phyloP scores from a whole-genome alignment of 345 rosid genomes.

The Excoecaria cochinchinensis region DNA sequence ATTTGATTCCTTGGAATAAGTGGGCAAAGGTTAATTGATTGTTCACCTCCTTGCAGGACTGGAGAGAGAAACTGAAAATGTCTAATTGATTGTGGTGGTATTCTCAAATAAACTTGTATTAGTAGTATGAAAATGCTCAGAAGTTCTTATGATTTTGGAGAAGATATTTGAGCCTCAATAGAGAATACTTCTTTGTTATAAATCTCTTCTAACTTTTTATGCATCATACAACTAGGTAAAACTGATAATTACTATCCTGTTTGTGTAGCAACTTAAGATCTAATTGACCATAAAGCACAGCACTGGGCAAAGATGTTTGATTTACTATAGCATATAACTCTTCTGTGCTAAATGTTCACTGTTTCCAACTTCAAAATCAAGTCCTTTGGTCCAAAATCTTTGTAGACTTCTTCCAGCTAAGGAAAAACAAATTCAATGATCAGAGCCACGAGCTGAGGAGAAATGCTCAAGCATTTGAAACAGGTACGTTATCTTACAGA shows the following conservation, averaged over 20 bases:
- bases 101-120: neutral
- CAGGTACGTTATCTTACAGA: neutral
- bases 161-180: neutral
- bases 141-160: neutral
- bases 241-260: neutral
- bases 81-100: neutral
- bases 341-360: slow-evolving; percentile 1
- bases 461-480: neutral
- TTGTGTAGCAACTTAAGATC: neutral
- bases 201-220: neutral
- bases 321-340: neutral
- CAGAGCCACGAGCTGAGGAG: neutral
- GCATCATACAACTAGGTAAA: neutral
- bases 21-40: neutral
- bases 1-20: neutral
- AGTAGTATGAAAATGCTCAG: neutral
- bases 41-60: neutral
- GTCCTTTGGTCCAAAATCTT: slow-evolving; percentile 4
- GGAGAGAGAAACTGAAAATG: neutral
- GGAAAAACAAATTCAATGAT: slow-evolving; percentile 4
- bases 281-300: neutral
- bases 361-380: slow-evolving; percentile 12
- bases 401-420: neutral
- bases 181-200: neutral
- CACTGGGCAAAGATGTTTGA: neutral